Conservation (phyloP, 202 grass and related monocot species). For the Zizania palustris region DNA sequence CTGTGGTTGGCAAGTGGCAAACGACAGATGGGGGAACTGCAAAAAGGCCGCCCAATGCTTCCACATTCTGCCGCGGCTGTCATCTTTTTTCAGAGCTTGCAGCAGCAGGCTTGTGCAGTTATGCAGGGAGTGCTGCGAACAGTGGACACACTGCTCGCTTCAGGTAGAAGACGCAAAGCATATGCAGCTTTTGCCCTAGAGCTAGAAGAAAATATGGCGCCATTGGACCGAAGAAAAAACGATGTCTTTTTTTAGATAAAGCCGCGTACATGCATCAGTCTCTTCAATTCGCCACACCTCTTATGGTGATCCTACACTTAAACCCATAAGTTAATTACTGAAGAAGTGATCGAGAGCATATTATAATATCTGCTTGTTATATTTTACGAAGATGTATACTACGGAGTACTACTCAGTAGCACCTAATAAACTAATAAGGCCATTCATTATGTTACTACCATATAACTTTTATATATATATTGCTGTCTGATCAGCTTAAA, state of each 20-base stretch:
- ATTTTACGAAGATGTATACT: constrained; percentile 13
- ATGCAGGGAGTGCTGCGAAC: constrained; percentile 33
- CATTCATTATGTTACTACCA: not conserved
- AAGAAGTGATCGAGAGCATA: constrained; percentile 1
- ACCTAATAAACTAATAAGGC: not conserved
- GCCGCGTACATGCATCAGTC: not conserved
- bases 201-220: not conserved
- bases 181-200: constrained; percentile 28
- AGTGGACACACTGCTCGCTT: constrained; percentile 9
- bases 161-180: constrained; percentile 5
- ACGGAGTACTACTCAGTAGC: not conserved
- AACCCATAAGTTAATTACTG: not conserved
- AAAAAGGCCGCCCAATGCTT: constrained; percentile 21
- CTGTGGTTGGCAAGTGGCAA: not conserved
- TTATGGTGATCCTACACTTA: constrained; percentile 12
- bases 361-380: constrained; percentile 29
- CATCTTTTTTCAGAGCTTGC: constrained; percentile 36
- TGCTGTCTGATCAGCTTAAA: not conserved
- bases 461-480: not conserved
- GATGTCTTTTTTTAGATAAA: not conserved
- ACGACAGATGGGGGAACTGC: constrained; percentile 5
- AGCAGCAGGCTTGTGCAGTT: not conserved
- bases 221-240: not conserved
- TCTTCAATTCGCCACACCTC: constrained; percentile 13
- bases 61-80: constrained; percentile 24